Evolutionary conservation across 495 filamentous ascomycete genomes (phyloP), one percentile per base, ranked within the genome.

Genomic region (Penicillium canariense): DNA sequence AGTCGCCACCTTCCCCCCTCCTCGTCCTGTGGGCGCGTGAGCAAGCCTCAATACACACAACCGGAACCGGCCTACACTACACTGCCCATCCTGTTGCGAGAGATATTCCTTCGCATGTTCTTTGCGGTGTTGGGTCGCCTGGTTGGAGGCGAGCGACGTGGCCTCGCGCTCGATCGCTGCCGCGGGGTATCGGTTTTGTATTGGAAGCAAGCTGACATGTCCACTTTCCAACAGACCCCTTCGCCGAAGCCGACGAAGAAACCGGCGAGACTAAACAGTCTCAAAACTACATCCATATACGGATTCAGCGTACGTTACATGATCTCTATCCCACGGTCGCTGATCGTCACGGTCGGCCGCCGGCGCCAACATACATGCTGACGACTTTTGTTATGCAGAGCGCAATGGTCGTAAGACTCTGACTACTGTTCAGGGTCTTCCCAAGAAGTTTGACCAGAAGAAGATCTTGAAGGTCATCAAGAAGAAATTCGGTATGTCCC

Each of bases 391-490:
- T 48, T 56, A 48, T 44, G 38, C 71, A 97, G 94, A 97, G 84
- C 95, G 94, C 78, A 98, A 97, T 97, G 94, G 94, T 87, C 95
- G 95, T 75, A 98, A 98, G 85, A 97, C 94, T 77, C 84, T 98
- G 89, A 98, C 94, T 60, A 98, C 94, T 62, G 91, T 97, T 62
- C 92, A 97, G 83, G 94, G 94, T 75, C 84, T 98, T 59, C 91
- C 94, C 51, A 91, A 91, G 82, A 96, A 96, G 72, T 97, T 96
- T 72, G 93, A 96, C 77, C 91, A 91, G 77, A 97, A 97, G 85
- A 97, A 97, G 81, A 96, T 98, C 69, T 83, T 98, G 67, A 97
- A 97, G 83, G 91, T 96, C 76, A 94, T 97, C 84, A 97, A 97
- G 86, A 97, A 97, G 84, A 91, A 96, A 71, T 98, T 97, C 70